Base-by-base conservation (phyloP, 2,329 filamentous ascomycete species). In the Xylariaceae sp. region DNA sequence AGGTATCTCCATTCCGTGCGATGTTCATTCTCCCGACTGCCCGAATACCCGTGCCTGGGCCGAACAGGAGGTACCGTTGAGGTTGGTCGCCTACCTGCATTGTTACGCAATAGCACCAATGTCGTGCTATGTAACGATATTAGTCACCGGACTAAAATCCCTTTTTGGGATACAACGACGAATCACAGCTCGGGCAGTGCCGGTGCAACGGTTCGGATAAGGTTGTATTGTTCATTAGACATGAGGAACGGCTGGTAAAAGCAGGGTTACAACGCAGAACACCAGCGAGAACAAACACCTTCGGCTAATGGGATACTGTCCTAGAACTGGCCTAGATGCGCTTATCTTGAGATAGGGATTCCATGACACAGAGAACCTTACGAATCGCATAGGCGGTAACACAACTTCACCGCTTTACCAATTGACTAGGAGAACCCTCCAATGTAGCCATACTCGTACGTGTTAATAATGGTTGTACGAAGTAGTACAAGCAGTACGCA, bases 181-280 rank as follows among this genome's bases (percentile, higher is more conserved):
- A 62, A 60, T 60, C 54, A 58, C 16, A 52, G 20, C 41, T 42
- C 37, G 4, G 26, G 37, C 16, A 47, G 48, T 20, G 47, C 60
- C 55, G 54, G 54, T 52, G 52, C 40, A 56, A 57, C 49, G 60
- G 57, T 57, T 57, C 47, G 57, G 48, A 40, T 16, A 26, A 10
- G 14, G 32, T 37, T 37, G 32, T 10, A 37, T 37, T 37, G 32
- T 37, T 10, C 14, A 37, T 37, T 10, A 29, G 26, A 6, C 32
- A 14, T 14, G 12, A 37, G 3, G 32, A 16, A 37, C 32, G 32
- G 32, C 32, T 37, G 32, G 32, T 37, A 37, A 16, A 37, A 10
- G 14, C 32, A 37, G 32, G 32, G 32, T 37, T 12, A 37, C 14
- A 37, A 10, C 5, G 14, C 14, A 37, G 32, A 10, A n/a, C n/a